A percentile compares a stretch with the other conserved stretches of the same genome.
Evolutionary conservation across 768 basidiomycete genomes (phyloP).

Genomic region (Hypholoma sublateritium): DNA sequence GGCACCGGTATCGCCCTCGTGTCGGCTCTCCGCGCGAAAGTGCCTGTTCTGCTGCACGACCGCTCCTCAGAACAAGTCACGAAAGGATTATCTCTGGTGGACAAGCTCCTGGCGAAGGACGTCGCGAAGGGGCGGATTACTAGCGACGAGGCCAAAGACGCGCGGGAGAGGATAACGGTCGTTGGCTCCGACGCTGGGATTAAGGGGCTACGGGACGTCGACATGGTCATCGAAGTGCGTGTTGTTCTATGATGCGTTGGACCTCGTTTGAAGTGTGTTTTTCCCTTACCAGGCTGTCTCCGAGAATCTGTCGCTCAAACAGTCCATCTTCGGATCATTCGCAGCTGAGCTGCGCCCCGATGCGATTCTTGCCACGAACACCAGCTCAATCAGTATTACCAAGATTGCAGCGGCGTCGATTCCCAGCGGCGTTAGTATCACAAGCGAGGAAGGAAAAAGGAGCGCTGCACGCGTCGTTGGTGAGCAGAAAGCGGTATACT

Average conservation of each 20-base stretch:
- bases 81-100: conserved; percentile 71
- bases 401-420: conserved; percentile 87
- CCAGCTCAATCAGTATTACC: conserved; percentile 92
- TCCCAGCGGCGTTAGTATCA: conserved; percentile 51
- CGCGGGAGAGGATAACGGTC: conserved; percentile 61
- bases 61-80: conserved; percentile 69
- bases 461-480: conserved; percentile 81
- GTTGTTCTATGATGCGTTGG: neutral
- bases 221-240: conserved; percentile 86
- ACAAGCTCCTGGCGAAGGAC: conserved; percentile 87
- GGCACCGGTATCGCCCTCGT: conserved; percentile 93
- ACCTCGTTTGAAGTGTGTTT: neutral
- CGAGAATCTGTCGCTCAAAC: conserved; percentile 79
- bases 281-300: conserved; percentile 67
- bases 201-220: conserved; percentile 69
- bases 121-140: conserved; percentile 79
- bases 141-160: conserved; percentile 69
- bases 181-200: conserved; percentile 52
- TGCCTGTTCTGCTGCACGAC: conserved; percentile 87
- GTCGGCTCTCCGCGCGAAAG: conserved; percentile 79
- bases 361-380: conserved; percentile 89
- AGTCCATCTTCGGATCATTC: conserved; percentile 70
- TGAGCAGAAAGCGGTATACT: conserved; percentile 28
- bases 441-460: conserved; percentile 62
- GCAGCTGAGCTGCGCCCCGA: conserved; percentile 65